Percentiles rank a stretch among this genome's conserved stretches.
These are phyloP conservation scores for Bolboschoenoplectus hybrid DNA, from an alignment of 202 grass and related monocot genomes.

Conservation along the genomic window DNA sequence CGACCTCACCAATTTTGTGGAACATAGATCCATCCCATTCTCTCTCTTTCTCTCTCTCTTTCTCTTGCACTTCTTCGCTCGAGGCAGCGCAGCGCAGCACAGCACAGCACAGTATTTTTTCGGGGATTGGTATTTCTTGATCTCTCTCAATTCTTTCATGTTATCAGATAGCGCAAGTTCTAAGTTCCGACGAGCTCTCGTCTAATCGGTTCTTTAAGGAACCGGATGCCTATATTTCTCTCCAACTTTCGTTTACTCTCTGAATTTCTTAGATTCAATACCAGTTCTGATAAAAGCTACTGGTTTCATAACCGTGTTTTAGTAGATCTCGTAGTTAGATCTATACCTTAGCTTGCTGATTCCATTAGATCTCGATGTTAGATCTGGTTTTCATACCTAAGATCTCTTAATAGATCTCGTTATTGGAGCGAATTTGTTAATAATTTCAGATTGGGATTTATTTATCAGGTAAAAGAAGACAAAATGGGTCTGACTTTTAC, in stretches of 20 bases:
- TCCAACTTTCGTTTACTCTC: background rate
- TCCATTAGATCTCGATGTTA: constrained; percentile 20
- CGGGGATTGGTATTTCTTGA: constrained; percentile 6
- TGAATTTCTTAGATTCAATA: constrained; percentile 21
- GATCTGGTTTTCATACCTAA: constrained; percentile 18
- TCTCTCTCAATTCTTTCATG: background rate
- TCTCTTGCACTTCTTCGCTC: background rate
- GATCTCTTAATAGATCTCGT: constrained; percentile 19
- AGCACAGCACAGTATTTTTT: background rate
- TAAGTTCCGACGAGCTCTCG: background rate
- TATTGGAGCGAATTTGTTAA: background rate
- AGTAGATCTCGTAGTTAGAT: constrained; percentile 30
- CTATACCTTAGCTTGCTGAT: background rate
- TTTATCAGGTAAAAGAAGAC: constrained; percentile 36
- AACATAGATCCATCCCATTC: constrained; percentile 13
- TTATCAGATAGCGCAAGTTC: background rate
- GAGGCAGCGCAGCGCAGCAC: background rate
- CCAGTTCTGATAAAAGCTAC: background rate
- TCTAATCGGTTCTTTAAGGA: background rate
- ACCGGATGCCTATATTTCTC: background rate
- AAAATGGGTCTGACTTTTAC: constrained; percentile 95
- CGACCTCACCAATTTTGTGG: background rate
- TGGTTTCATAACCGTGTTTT: background rate
- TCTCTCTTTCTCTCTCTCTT: background rate
- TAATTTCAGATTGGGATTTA: constrained; percentile 24